Evolutionary conservation across 208 protist genomes (phyloP), one percentile per base, ranked within the genome.

Genomic region (Leishmania mexicana): DNA sequence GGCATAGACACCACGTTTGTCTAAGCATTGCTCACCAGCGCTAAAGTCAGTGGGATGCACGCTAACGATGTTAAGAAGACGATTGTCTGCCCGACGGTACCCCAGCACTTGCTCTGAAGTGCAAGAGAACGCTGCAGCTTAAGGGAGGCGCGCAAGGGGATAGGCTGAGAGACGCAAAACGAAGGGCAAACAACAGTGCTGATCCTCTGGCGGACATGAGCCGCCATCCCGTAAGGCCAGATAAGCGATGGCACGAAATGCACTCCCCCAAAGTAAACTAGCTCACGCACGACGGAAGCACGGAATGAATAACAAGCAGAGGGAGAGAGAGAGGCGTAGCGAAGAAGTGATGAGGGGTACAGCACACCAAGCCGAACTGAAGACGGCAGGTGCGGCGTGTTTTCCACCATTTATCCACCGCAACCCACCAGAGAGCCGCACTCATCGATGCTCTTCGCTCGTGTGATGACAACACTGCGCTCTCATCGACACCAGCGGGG

Each of bases 1-100:
- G 83, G 28, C 31, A 28, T 8, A 83, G 54, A 15, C 28, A 51
- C 42, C 54, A 45, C 3, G 47, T 78, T 24, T 71, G 79, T 45
- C 84, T 79, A 13, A 92, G 57, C 89, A 89, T 90, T 17, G 42
- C 15, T 10, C 24, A 53, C 15, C 3, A 5, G 45, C 28, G 28
- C 45, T 31, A 76, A 57, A 82, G 31, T 8, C 15, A 31, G 40
- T 68, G 42, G 35, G 42, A 42, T 35, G 60, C 31, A 65, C 60
- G 72, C 79, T n/a, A 62, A 73, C 77, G 45, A 78, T 35, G 70
- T 31, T 19, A 54, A 74, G 45, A 15, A 73, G 21, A 54, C 28
- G 28, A 28, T 8, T 31, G 28, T 38, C 42, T 15, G 28, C 70
- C n/a, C 45, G 24, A 21, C 5, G 45, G 11, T 35, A 54, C 70